Base-by-base conservation (phyloP, 176 grass and related monocot genomes). In the Miscanthus lutarioriparius region DNA sequence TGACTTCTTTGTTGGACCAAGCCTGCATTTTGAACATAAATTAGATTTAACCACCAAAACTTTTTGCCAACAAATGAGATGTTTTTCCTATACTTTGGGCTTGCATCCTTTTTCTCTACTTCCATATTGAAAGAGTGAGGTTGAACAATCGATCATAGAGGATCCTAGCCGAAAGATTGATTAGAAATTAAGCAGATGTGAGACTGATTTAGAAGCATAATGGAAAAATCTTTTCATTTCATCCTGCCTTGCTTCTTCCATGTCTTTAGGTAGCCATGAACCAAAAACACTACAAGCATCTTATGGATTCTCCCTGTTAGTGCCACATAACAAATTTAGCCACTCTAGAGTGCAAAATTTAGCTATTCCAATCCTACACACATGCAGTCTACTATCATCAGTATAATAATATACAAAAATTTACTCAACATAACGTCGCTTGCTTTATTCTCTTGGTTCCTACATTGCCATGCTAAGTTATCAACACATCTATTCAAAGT, bases 1-100 rank as follows among this genome's bases (percentile, higher is more conserved):
- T 79, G 41, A 91, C 39, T 80, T 87, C 81, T 87, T 84, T 83
- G 41, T 65, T 79, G 38, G 89, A 84, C 35, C 36, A 79, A 84
- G 44, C 70, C 89, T 91, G 89, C 83, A 90, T 25, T 85, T 82
- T 81, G 35, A 86, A 14, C 17, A 78, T 36, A 86, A 77, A 27
- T 40, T 7, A 86, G 70, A 82, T 41, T 7, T 9, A 12, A 86
- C 15, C n/a, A 77, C 64, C 51, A 86, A 64, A 68, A 13, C 27
- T 70, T 22, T 56, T 56, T 56, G 19, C 19, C 51, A 22, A 5
- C 17, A 56, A 56, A 56, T 22, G 51, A 56, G 19, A 56, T 56
- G 51, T 56, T 8, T 54, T 22, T 56, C 19, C 19, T 22, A 56
- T 19, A 56, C 19, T 22, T 56, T 56, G 19, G 51, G 51, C 5